Conservation (phyloP, 129 eudicot genomes). For the Ambrosia trifida region DNA sequence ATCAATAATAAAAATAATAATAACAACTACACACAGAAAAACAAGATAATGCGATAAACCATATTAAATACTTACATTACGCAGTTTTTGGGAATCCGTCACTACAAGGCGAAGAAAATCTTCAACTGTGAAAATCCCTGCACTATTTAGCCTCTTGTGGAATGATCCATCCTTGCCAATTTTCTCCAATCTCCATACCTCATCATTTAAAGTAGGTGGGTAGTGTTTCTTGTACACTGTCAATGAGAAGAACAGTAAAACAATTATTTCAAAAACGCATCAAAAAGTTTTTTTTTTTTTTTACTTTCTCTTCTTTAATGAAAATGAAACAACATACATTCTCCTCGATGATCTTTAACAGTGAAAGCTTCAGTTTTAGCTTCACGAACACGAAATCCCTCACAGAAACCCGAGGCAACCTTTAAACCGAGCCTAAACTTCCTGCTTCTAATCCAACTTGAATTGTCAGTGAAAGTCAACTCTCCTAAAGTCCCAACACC, state of each 20-base stretch:
- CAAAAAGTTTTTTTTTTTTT: neutral
- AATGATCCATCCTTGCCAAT: conserved; percentile 94
- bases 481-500: conserved; percentile 94
- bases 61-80: conserved; percentile 56
- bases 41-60: neutral
- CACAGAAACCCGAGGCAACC: conserved; percentile 74
- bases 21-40: neutral
- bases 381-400: conserved; percentile 76
- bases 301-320: neutral
- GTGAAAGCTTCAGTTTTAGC: conserved; percentile 91
- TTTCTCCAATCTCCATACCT: conserved; percentile 95
- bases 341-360: conserved; percentile 94
- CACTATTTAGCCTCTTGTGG: conserved; percentile 72
- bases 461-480: conserved; percentile 82
- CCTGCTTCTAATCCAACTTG: conserved; percentile 95
- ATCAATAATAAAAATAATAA: neutral
- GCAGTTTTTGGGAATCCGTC: conserved; percentile 59
- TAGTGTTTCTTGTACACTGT: conserved; percentile 91
- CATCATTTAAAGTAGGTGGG: conserved; percentile 83
- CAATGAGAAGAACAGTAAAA: conserved; percentile 8
- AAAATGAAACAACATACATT: conserved; percentile 53
- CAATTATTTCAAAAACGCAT: neutral
- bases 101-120: conserved; percentile 82
- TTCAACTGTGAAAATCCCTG: conserved; percentile 71
- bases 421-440: conserved; percentile 86